These are phyloP conservation scores for Epichloe sp. DNA, from an alignment of 2,329 filamentous ascomycete genomes.

Conservation along the genomic window DNA sequence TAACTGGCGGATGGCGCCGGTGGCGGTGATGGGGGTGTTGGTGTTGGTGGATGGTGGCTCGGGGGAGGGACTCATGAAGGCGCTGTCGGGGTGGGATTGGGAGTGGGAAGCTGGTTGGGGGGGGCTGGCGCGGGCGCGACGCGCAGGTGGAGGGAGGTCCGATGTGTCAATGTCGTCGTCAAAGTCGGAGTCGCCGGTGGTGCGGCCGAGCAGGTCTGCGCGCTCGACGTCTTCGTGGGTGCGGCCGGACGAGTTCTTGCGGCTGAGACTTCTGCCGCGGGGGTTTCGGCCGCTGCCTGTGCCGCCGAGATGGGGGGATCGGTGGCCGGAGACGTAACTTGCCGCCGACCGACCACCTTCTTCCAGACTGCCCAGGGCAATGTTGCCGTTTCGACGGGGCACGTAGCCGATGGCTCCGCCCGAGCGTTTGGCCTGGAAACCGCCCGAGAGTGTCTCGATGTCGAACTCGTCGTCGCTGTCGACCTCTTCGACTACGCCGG, in stretches of 20 bases:
- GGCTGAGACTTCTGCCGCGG: conserved; percentile 35
- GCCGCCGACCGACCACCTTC: conserved; percentile 20
- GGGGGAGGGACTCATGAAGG: conserved; percentile 17
- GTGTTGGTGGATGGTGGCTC: conserved; percentile 15
- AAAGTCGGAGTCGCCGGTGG: conserved; percentile 43
- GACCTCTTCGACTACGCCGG: conserved; percentile 90
- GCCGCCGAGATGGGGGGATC: conserved; percentile 27
- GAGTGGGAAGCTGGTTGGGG: conserved; percentile 12
- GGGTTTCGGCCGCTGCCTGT: conserved; percentile 29
- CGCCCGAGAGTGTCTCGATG: conserved; percentile 63
- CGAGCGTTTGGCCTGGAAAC: conserved; percentile 69
- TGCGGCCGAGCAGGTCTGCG: conserved; percentile 40
- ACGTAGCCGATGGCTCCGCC: conserved; percentile 66
- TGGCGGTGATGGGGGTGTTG: conserved; percentile 47
- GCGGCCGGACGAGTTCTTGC: conserved; percentile 33
- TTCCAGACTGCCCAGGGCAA: conserved; percentile 42
- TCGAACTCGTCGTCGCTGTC: conserved; percentile 98
- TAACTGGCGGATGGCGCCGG: conserved; percentile 66
- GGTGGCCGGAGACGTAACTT: conserved; percentile 41
- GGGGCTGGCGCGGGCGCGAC: conserved; percentile 19
- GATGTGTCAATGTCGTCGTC: conserved; percentile 54
- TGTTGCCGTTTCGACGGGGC: conserved; percentile 51
- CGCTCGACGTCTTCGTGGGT: conserved; percentile 37
- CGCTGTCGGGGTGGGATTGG: conserved; percentile 10
- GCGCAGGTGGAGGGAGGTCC: conserved; percentile 50